Conservation (phyloP, 2,329 filamentous ascomycete genomes). For the Microthyrium microscopicum region DNA sequence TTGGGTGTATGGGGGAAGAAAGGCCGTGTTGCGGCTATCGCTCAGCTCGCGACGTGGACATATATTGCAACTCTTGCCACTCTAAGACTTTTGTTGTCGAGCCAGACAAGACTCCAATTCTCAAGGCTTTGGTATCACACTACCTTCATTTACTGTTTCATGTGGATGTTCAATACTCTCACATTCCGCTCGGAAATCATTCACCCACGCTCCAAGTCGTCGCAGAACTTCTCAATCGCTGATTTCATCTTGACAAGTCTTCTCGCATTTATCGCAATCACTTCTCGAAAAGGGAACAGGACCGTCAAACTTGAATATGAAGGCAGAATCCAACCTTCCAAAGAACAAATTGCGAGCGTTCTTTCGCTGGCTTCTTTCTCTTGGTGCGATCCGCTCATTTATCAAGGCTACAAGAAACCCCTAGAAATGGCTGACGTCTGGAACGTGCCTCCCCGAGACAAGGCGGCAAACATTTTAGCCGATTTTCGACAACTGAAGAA, state of each 20-base stretch:
- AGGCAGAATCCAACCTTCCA: conserved; percentile 70
- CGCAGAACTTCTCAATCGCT: conserved; percentile 48
- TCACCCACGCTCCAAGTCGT: conserved; percentile 48
- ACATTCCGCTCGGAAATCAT: conserved; percentile 76
- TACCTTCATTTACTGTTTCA: conserved; percentile 59
- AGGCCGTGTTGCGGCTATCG: conserved; percentile 43
- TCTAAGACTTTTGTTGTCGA: conserved; percentile 50
- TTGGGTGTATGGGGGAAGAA: conserved; percentile 41
- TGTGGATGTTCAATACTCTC: conserved; percentile 63
- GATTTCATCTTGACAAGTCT: conserved; percentile 63
- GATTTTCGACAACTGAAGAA: conserved; percentile 77
- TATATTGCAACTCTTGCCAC: conserved; percentile 63
- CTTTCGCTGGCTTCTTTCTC: conserved; percentile 75
- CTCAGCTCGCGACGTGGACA: conserved; percentile 57
- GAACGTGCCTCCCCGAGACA: conserved; percentile 79
- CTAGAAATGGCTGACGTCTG: conserved; percentile 76
- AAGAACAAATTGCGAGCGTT: conserved; percentile 73
- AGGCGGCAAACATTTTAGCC: conserved; percentile 62
- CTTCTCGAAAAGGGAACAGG: conserved; percentile 83
- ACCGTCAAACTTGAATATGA: conserved; percentile 78
- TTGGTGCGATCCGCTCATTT: conserved; percentile 83
- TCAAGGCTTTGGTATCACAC: conserved; percentile 87
- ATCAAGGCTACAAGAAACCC: conserved; percentile 71
- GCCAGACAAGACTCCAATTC: conserved; percentile 43
- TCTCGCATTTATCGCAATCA: conserved; percentile 59